Evolutionary conservation across 2,329 filamentous ascomycete genomes (phyloP), one percentile per base, ranked within the genome.

Genomic region (Exserohilum rostratum): DNA sequence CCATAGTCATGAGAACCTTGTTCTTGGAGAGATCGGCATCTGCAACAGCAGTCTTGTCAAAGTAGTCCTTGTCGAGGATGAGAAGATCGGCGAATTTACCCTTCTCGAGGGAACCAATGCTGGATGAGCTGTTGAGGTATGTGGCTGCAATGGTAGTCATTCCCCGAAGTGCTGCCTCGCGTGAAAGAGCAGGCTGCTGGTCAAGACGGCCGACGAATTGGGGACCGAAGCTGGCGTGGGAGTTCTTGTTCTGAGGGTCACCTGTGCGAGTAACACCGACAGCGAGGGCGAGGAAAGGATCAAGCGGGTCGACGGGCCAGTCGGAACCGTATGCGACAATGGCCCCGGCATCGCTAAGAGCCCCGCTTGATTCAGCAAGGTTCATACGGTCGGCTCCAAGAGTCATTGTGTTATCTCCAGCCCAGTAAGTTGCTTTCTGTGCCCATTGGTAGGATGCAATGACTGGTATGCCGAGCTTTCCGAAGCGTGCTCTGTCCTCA

Each of bases 81-180:
- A 50, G 15, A 7, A 50, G 30, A 17, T 43, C 47, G 5, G 47
- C 47, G n/a, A 50, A 50, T 20, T 50, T 50, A 17, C 47, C 47
- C 2, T n/a, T 10, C 38, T 50, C 47, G 30, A 50, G 39, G 3
- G 47, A 50, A 35, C 47, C 47, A 27, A 50, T 44, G 47, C 38
- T 43, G 10, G 38, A 10, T 9, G 25, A 31, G 17, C 27, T 35
- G 29, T 44, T 50, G 13, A 50, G 47, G n/a, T 44, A 50, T 6
- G 29, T 50, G n/a, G 47, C 47, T 4, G 38, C 47, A 5, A 20
- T 13, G 20, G 38, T 50, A 6, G 47, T 50, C 47, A 50, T 50
- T 15, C 38, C 47, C 11, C 47, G 30, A 18, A 50, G 39, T 6
- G 47, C 35, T 2, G 38, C 47, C 47, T 50, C 47, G 13, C 47